These are phyloP conservation scores for Cladosporium sphaerospermum DNA, from an alignment of 2,329 filamentous ascomycete species.

Conservation along the genomic window DNA sequence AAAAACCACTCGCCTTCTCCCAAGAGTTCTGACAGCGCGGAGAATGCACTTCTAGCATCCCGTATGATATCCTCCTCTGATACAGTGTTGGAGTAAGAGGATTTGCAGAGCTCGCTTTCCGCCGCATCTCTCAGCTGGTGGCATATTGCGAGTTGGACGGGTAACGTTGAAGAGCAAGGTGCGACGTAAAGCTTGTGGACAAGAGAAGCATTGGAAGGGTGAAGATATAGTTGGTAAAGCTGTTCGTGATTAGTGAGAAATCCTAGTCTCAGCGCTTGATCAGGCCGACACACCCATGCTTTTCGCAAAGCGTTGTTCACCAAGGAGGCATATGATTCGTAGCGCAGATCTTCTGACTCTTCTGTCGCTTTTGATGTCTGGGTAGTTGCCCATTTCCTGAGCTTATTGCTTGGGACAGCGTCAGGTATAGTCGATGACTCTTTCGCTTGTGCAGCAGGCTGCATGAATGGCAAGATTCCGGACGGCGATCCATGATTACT, in stretches of 20 bases:
- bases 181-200: conserved; percentile 66
- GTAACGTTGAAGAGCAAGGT: conserved; percentile 50
- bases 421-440: conserved; percentile 18
- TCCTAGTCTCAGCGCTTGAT: not conserved
- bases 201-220: conserved; percentile 60
- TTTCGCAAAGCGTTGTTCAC: conserved; percentile 71
- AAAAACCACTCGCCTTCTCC: conserved; percentile 58
- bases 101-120: conserved; percentile 64
- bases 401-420: conserved; percentile 55
- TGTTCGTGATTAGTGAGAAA: conserved; percentile 17
- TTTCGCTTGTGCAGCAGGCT: conserved; percentile 44
- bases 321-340: conserved; percentile 72
- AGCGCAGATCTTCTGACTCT: conserved; percentile 49
- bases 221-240: conserved; percentile 78
- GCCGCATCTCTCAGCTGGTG: conserved; percentile 68
- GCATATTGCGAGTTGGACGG: conserved; percentile 59
- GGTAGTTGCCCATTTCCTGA: conserved; percentile 58
- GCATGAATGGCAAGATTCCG: conserved; percentile 80
- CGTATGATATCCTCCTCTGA: conserved; percentile 49
- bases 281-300: conserved; percentile 62
- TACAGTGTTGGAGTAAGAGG: conserved; percentile 24
- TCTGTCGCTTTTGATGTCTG: conserved; percentile 24
- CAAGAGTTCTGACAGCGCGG: conserved; percentile 54
- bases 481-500: conserved; percentile 91
- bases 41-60: conserved; percentile 57